Evolutionary conservation across 441 rosid species (phyloP), one percentile per base, ranked within the genome.

Genomic region (Codiaeum variegatum): DNA sequence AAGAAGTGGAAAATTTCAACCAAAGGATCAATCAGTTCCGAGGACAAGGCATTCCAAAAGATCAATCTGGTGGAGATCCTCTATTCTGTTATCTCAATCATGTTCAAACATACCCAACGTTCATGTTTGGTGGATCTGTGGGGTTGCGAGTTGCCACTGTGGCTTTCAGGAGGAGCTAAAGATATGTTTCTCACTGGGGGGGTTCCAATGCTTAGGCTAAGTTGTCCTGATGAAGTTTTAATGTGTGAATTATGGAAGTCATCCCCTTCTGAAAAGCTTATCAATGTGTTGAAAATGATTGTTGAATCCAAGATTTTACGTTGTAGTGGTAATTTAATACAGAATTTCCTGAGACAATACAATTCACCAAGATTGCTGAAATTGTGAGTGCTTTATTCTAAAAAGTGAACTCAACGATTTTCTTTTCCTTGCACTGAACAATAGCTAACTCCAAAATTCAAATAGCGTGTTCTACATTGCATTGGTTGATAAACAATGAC

Each of bases 81-180:
- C 70, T 85, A 15, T 95, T 91, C 74, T 85, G 75, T 71, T 91
- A 93, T 80, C 83, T 93, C 16, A 83, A 83, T 82, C 98, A 91
- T 60, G 96, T 95, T 69, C 88, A 90, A 67, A 83, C 94, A 4
- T 90, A 90, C 77, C 99, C 96, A 0, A 91, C 95, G 12, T 91
- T 90, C 83, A 88, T 80, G 88, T 91, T 91, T 70, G 96, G 96
- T 66, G 98, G 99, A 32, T 78, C 86, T 9, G 88, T 85, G 13
- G 96, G 98, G 75, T 88, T 95, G 2, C 94, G 92, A 62, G 97
- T 88, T 67, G 93, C 99, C 51, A 95, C 94, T 0, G 98, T 93
- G 69, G 99, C 97, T n/a, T 91, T 92, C 77, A 84, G 84, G 51
- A 85, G 91, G 75, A 85, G 76, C 77, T 92, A 83, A 88, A 65